Conservation (phyloP, 2,329 filamentous ascomycete species). For the Cytospora schulzeri region DNA sequence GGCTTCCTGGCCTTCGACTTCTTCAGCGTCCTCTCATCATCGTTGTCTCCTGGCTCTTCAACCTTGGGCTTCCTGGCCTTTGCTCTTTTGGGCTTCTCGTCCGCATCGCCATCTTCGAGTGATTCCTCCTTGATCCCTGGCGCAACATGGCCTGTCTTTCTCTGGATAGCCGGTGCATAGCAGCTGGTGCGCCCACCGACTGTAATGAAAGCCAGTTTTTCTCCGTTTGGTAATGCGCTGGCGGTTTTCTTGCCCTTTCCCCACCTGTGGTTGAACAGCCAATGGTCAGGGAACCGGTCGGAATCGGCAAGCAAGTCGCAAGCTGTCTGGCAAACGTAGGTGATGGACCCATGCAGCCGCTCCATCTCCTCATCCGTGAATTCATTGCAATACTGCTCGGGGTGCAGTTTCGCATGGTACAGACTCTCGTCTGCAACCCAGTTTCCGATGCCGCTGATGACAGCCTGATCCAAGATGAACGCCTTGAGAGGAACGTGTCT, state of each 20-base stretch:
- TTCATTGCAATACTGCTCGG: slow-evolving; percentile 88
- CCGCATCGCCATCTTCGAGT: slow-evolving; percentile 36
- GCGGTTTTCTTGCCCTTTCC: slow-evolving; percentile 79
- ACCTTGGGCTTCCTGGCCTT: slow-evolving; percentile 32
- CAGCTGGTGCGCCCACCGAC: slow-evolving; percentile 92
- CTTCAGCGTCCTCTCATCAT: slow-evolving; percentile 32
- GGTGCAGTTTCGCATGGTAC: slow-evolving; percentile 85
- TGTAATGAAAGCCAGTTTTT: slow-evolving; percentile 82
- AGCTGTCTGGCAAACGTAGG: slow-evolving; percentile 78
- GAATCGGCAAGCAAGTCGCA: slow-evolving; percentile 80
- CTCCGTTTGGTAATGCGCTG: slow-evolving; percentile 74
- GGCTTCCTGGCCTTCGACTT: slow-evolving; percentile 28
- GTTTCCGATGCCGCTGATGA: slow-evolving; percentile 91
- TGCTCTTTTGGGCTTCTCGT: slow-evolving; percentile 31
- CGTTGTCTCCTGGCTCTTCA: slow-evolving; percentile 28
- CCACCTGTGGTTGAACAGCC: slow-evolving; percentile 90
- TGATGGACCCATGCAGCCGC: slow-evolving; percentile 70
- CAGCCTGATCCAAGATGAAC: slow-evolving; percentile 81
- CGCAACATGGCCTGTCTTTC: slow-evolving; percentile 62
- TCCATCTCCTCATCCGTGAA: slow-evolving; percentile 73
- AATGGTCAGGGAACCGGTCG: slow-evolving; percentile 79
- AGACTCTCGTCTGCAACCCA: slow-evolving; percentile 97
- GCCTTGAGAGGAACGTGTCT: slow-evolving; percentile 90
- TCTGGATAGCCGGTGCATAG: slow-evolving; percentile 82
- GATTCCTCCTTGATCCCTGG: slow-evolving; percentile 48